Evolutionary conservation across 257 asterid genomes (phyloP), one percentile per base, ranked within the genome.

Genomic region (Solanum chiquidenum): DNA sequence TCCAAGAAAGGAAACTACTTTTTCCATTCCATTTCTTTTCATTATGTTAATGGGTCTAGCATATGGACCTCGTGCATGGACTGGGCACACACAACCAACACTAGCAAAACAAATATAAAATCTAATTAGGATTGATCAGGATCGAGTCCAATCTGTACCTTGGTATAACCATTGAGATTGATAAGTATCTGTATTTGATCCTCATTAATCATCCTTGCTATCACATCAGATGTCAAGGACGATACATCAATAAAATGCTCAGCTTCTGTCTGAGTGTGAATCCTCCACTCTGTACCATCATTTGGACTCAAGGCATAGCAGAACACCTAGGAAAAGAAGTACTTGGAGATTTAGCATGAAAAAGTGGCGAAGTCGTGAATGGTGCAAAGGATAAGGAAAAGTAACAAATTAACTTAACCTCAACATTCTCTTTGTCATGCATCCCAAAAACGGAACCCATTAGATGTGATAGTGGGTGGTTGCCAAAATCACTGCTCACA

Each of bases 371-470:
- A 69, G 71, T 44, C 37, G 42, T 13, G 74, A 69, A 55, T 21
- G 29, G 18, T 29, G 37, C 87, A 88, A 84, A 69, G 74, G 71
- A 69, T 62, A 5, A 62, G 79, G 89, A 21, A 44, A 86, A 74
- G 73, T 71, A 76, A 52, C 73, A 68, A 80, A 62, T 60, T 71
- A 29, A 64, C 82, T 93, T 85, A 86, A 97, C 99, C 99, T 97
- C 99, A 74, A 96, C 95, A 90, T 93, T 96, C 87, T 91, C 94
- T 87, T 87, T 91, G 86, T 95, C 91, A 87, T 97, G 99, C 99
- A 97, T 97, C 89, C 99, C 99, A 90, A 97, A 97, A 18, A 97
- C 96, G 4, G 99, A 97, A 71, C 99, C 99, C 99, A 97, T 97
- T 86, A 97, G 99, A 88, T 97, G 99, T 11, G 99, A 97, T 73